These are phyloP conservation scores for Aeminium ludgeri DNA, from an alignment of 495 filamentous ascomycete genomes.

Conservation along the genomic window DNA sequence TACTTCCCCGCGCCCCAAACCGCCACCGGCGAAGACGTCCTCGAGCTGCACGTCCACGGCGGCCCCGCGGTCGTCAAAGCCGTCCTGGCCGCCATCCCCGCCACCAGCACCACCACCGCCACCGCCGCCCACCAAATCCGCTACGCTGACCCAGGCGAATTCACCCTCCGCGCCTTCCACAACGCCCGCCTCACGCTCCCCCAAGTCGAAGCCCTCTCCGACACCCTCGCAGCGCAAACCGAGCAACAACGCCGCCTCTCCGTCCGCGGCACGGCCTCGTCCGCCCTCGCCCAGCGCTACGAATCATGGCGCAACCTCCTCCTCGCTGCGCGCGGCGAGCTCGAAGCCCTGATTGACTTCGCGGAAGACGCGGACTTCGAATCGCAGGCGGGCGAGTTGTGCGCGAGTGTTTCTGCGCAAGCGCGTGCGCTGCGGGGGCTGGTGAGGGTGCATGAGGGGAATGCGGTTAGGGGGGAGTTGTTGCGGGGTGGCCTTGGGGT, in stretches of 20 bases:
- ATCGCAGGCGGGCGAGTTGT: conserved; percentile 57
- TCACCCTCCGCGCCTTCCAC: conserved; percentile 81
- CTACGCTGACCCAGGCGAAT: conserved; percentile 90
- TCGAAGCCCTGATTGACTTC: conserved; percentile 94
- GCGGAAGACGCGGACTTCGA: conserved; percentile 95
- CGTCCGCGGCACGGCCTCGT: conserved; percentile 55
- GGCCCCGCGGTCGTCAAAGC: conserved; percentile 75
- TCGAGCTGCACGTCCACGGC: conserved; percentile 91
- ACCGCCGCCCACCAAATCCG: conserved; percentile 35
- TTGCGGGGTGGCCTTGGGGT: conserved; percentile 73
- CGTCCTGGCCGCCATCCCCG: conserved; percentile 63
- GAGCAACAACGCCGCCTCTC: conserved; percentile 84
- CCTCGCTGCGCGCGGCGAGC: conserved; percentile 67
- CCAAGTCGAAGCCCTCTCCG: conserved; percentile 85
- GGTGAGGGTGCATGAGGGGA: conserved; percentile 51
- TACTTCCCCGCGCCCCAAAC: conserved; percentile 73
- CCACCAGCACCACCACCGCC: conserved; percentile 19
- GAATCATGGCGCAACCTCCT: conserved; percentile 67
- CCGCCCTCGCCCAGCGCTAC: conserved; percentile 51
- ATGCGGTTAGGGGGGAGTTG: conserved; percentile 70
- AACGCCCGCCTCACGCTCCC: conserved; percentile 73
- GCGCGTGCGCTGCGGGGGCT: conserved; percentile 41
- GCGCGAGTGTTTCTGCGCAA: conserved; percentile 46
- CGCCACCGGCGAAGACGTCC: conserved; percentile 78
- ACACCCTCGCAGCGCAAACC: conserved; percentile 70